phyloP scores from a whole-genome alignment of 169 alveolate genomes.

The Plasmodium gallinaceum region DNA sequence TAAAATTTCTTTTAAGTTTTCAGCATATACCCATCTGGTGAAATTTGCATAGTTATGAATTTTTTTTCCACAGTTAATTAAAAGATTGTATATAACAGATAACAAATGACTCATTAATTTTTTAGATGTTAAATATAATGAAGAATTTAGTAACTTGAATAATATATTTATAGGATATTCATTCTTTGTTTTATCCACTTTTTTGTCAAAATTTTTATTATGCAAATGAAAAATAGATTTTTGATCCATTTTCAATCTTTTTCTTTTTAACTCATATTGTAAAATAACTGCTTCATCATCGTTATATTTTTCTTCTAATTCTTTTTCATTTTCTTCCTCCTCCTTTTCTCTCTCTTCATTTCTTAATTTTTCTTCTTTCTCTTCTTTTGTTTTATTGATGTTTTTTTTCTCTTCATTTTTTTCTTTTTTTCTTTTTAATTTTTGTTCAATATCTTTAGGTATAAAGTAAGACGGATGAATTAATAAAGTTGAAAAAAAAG shows the following conservation, averaged over 20 bases:
- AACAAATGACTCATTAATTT: slow-evolving; percentile 84
- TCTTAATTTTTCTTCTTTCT: not conserved
- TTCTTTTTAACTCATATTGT: slow-evolving; percentile 68
- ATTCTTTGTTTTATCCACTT: slow-evolving; percentile 5
- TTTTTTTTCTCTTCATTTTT: not conserved
- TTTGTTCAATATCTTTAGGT: slow-evolving; percentile 68
- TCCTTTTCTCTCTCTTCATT: not conserved
- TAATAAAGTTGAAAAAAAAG: slow-evolving; percentile 68
- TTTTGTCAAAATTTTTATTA: not conserved
- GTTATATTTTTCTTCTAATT: slow-evolving; percentile 5
- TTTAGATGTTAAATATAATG: slow-evolving; percentile 83
- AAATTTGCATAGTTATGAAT: slow-evolving; percentile 36
- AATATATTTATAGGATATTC: slow-evolving; percentile 82
- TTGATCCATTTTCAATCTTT: slow-evolving; percentile 62
- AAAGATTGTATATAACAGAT: slow-evolving; percentile 81
- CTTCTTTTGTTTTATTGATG: not conserved
- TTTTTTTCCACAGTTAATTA: slow-evolving; percentile 51
- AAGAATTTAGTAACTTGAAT: slow-evolving; percentile 81
- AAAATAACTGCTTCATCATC: slow-evolving; percentile 74
- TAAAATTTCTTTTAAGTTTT: slow-evolving; percentile 47
- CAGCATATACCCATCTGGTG: slow-evolving; percentile 68
- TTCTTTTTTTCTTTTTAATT: slow-evolving; percentile 12
- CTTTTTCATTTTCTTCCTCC: not conserved
- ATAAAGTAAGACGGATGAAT: slow-evolving; percentile 57
- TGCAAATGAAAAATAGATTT: not conserved